A percentile compares a stretch with the other conserved stretches of the same genome.
Conservation (phyloP, 2,329 filamentous ascomycete genomes). For the Colletotrichum spinosum region DNA sequence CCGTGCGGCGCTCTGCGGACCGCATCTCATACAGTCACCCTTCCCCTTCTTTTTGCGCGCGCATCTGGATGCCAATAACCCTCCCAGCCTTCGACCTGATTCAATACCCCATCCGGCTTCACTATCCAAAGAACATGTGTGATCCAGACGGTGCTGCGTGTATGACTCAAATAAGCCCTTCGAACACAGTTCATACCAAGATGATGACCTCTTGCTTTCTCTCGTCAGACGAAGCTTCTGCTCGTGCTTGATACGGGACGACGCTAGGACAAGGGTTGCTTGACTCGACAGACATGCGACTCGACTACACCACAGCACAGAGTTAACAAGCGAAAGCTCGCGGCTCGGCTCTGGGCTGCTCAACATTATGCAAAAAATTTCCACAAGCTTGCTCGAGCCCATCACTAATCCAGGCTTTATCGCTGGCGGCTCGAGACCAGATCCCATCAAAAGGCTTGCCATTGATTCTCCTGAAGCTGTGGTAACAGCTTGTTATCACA, state of each 20-base stretch:
- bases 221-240: slow-evolving; percentile 14
- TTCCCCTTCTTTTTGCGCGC: not conserved
- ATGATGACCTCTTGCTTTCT: not conserved
- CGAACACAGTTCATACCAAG: not conserved
- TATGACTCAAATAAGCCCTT: too few relatives aligned
- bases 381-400: slow-evolving; percentile 15
- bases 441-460: slow-evolving; percentile 8
- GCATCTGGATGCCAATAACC: not conserved
- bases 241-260: slow-evolving; percentile 23
- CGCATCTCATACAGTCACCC: slow-evolving; percentile 7
- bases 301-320: not conserved
- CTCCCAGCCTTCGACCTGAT: too few relatives aligned
- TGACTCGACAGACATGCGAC: slow-evolving; percentile 19
- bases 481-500: slow-evolving; percentile 31
- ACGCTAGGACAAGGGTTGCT: slow-evolving; percentile 22
- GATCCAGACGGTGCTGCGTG: too few relatives aligned
- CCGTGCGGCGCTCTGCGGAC: slow-evolving; percentile 26
- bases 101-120: too few relatives aligned
- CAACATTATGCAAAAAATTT: not conserved
- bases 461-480: slow-evolving; percentile 22
- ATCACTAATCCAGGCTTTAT: not conserved
- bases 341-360: not conserved
- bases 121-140: too few relatives aligned
- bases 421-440: not conserved
- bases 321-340: slow-evolving; percentile 1